These are phyloP conservation scores for Noccaea bulbosa DNA, from an alignment of 345 rosid species.

Conservation along the genomic window DNA sequence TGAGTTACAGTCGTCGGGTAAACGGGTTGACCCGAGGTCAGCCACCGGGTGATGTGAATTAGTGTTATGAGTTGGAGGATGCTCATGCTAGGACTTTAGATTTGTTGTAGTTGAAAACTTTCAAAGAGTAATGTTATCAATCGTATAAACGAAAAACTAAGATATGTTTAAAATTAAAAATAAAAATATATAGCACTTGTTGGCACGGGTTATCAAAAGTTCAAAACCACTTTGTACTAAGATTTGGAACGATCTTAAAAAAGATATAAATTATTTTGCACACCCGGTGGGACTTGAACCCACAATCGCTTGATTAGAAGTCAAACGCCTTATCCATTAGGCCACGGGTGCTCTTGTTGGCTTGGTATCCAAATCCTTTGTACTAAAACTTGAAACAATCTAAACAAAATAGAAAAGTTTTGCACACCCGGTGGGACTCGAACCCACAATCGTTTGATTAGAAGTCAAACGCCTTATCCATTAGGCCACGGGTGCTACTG, in stretches of 20 bases:
- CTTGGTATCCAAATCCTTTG: no score
- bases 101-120: not conserved
- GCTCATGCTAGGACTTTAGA: not conserved
- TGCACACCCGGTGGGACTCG: conserved; percentile 77
- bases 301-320: conserved; percentile 91
- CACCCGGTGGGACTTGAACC: conserved; percentile 87
- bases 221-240: no score
- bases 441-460: conserved; percentile 92
- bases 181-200: no score
- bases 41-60: conserved; percentile 45
- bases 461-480: conserved; percentile 89
- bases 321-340: conserved; percentile 90
- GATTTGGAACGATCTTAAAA: no score
- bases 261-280: not conserved
- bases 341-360: conserved; percentile 52
- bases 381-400: no score
- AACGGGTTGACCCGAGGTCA: conserved; percentile 68
- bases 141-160: no score
- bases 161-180: no score
- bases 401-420: not conserved
- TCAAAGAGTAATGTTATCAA: no score
- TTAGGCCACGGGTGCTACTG: conserved; percentile 64
- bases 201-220: no score
- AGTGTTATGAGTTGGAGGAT: conserved; percentile 1
- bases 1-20: conserved; percentile 55